phyloP scores from a whole-genome alignment of 352 stramenopile genomes.

The Aphanomyces astaci region DNA sequence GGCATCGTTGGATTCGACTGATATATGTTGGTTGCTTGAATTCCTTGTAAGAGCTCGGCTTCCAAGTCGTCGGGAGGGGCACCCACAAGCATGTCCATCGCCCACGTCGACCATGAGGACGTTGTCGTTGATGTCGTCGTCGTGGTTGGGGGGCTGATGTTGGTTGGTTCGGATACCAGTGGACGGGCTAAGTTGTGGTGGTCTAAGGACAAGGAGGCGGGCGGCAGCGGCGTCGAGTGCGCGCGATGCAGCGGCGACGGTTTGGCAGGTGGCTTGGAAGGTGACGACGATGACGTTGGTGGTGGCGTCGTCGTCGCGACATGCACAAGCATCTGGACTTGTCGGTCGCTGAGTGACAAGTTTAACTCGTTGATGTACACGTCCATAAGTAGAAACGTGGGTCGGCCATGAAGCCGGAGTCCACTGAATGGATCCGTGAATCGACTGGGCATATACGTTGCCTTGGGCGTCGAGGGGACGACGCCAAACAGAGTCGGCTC shows the following conservation, averaged over 20 bases:
- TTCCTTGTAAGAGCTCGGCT: slow-evolving; percentile 2
- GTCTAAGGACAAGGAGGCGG: too few species aligned
- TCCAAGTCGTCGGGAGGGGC: slow-evolving; percentile 3
- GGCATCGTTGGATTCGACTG: not conserved
- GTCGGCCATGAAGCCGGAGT: not conserved
- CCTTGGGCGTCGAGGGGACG: not conserved
- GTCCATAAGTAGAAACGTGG: slow-evolving; percentile 47
- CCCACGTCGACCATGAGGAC: slow-evolving; percentile 12
- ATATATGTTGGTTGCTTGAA: not conserved
- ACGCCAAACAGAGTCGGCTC: not conserved
- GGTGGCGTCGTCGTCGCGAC: slow-evolving; percentile 22
- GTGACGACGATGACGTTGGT: too few species aligned
- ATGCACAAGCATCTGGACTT: slow-evolving; percentile 73
- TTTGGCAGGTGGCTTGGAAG: not conserved
- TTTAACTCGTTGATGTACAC: slow-evolving; percentile 57
- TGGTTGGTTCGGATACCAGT: too few species aligned
- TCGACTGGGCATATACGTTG: not conserved
- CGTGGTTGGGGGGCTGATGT: not conserved
- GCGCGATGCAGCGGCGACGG: not conserved
- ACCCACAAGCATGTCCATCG: not conserved
- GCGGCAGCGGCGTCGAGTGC: not conserved
- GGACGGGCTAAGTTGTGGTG: too few species aligned
- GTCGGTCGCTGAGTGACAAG: slow-evolving; percentile 75
- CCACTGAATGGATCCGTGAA: slow-evolving; percentile 1
- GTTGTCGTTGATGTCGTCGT: not conserved